phyloP scores from a whole-genome alignment of 2,329 filamentous ascomycete genomes.

The Colletotrichum sp. region DNA sequence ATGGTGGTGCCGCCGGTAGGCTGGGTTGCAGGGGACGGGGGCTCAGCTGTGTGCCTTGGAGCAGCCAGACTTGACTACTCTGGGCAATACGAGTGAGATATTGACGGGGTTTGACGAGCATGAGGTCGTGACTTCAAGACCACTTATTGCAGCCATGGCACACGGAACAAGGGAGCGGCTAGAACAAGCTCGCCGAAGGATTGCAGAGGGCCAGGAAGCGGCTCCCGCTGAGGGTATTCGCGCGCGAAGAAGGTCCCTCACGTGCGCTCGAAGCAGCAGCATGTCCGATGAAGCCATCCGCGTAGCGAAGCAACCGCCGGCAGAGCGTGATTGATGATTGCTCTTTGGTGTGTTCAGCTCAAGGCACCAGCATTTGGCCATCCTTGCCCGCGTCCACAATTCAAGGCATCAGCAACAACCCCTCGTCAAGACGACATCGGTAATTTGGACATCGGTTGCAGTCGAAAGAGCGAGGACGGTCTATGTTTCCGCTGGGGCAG shows the following conservation, averaged over 20 bases:
- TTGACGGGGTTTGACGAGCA: neutral
- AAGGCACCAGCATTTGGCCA: neutral
- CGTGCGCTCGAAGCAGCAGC: neutral
- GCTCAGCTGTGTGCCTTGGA: slow-evolving; percentile 14
- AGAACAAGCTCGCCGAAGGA: neutral
- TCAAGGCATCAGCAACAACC: neutral
- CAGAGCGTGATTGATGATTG: neutral
- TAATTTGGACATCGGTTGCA: neutral
- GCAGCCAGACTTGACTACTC: neutral
- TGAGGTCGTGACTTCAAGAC: neutral
- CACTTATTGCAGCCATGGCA: neutral
- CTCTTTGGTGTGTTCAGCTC: slow-evolving; percentile 5
- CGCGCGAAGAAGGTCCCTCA: neutral
- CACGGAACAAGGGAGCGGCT: neutral
- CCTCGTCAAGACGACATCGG: neutral
- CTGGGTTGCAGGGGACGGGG: slow-evolving; percentile 5
- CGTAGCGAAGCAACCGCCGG: neutral
- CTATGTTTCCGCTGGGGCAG: neutral
- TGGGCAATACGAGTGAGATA: neutral
- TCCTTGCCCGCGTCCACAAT: neutral
- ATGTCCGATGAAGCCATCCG: neutral
- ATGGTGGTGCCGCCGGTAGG: neutral
- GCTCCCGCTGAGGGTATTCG: neutral
- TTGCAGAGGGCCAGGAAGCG: neutral
- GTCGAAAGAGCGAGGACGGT: neutral